These are phyloP conservation scores for Teratosphaeria gauchensis DNA, from an alignment of 2,329 filamentous ascomycete genomes.

Conservation along the genomic window DNA sequence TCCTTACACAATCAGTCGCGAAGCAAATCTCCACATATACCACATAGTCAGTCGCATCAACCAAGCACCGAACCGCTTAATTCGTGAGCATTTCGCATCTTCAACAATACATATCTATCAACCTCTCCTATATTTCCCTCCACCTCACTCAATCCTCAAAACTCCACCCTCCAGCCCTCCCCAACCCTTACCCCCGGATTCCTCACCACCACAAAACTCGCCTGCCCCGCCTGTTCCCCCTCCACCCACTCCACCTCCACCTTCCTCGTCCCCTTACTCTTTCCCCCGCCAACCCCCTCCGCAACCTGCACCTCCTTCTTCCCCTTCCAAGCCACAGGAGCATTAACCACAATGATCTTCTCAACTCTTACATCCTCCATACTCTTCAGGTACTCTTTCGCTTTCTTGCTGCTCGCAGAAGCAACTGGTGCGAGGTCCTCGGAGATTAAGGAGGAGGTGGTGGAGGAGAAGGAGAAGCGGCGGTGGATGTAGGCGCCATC, in stretches of 20 bases:
- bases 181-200: slow-evolving; percentile 54
- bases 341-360: slow-evolving; percentile 74
- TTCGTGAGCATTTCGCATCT: neutral
- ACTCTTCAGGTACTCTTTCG: slow-evolving; percentile 64
- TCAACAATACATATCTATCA: neutral
- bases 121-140: neutral
- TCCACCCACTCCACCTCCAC: slow-evolving; percentile 52
- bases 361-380: slow-evolving; percentile 74
- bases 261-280: slow-evolving; percentile 32
- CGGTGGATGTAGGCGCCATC: slow-evolving; percentile 82
- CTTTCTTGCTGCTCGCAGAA: slow-evolving; percentile 50
- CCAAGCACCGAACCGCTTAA: neutral
- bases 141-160: slow-evolving; percentile 19
- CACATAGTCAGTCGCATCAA: too few relatives aligned
- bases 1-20: too few relatives aligned
- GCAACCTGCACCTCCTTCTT: slow-evolving; percentile 55
- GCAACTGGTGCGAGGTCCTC: slow-evolving; percentile 46
- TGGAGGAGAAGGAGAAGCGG: slow-evolving; percentile 55
- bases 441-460: slow-evolving; percentile 52
- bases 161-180: slow-evolving; percentile 54
- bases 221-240: slow-evolving; percentile 41
- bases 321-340: slow-evolving; percentile 60
- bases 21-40: too few relatives aligned
- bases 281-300: slow-evolving; percentile 44
- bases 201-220: slow-evolving; percentile 54